Percentiles rank a stretch among this genome's conserved stretches.
phyloP scores from a whole-genome alignment of 768 basidiomycete species.

The Mrakia gelida region DNA sequence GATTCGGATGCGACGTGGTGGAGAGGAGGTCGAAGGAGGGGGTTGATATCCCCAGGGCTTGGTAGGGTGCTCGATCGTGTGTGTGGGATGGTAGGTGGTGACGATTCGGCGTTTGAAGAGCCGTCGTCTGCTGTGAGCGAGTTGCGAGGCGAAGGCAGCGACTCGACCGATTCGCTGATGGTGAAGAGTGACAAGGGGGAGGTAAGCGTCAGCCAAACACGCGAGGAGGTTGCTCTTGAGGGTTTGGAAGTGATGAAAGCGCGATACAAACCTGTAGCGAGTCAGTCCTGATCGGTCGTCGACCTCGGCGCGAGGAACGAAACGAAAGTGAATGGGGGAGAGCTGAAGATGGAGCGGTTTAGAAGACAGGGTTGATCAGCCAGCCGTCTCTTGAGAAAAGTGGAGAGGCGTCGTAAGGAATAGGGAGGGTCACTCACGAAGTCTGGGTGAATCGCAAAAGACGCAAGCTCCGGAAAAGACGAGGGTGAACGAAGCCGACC shows the following conservation, averaged over 20 bases:
- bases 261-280: background rate
- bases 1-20: background rate
- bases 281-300: background rate
- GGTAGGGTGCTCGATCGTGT: background rate
- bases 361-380: background rate
- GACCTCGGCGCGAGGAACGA: background rate
- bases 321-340: background rate
- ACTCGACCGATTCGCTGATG: background rate
- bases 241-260: background rate
- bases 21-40: background rate
- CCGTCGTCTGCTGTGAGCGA: too few species aligned
- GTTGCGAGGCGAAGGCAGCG: background rate
- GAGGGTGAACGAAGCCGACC: constrained; percentile 85
- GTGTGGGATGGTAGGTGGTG: background rate
- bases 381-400: background rate
- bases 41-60: background rate
- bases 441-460: constrained; percentile 77
- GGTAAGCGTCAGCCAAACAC: background rate
- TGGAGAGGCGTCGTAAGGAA: background rate
- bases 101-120: background rate
- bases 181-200: background rate
- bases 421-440: constrained; percentile 7
- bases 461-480: constrained; percentile 76
- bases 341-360: background rate
- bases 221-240: background rate